These are phyloP conservation scores for Stephania japonica DNA, from an alignment of 164 flowering plant genomes.

Conservation along the genomic window DNA sequence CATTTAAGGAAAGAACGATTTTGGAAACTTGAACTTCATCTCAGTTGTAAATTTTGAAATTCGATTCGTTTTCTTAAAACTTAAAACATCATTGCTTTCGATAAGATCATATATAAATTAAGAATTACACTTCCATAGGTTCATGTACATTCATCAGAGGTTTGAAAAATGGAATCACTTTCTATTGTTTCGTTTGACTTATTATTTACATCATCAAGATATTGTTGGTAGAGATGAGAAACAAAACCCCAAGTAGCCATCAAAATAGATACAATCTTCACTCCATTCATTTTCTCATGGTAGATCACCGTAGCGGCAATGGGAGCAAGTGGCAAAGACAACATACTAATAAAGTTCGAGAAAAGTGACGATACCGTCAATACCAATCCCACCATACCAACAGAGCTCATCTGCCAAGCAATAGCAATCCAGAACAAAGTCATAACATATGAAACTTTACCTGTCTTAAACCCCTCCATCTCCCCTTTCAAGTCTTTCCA, in stretches of 20 bases:
- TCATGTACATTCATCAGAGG: background rate
- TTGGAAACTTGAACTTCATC: too few relatives aligned
- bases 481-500: constrained; percentile 30
- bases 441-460: constrained; percentile 27
- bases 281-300: constrained; percentile 32
- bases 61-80: too few relatives aligned
- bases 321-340: constrained; percentile 28
- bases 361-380: constrained; percentile 34
- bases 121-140: too few relatives aligned
- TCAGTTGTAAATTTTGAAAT: too few relatives aligned
- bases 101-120: too few relatives aligned
- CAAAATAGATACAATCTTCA: constrained; percentile 30
- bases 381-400: constrained; percentile 25
- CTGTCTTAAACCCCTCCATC: constrained; percentile 23
- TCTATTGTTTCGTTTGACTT: background rate
- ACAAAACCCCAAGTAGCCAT: constrained; percentile 35
- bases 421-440: constrained; percentile 28
- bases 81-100: too few relatives aligned
- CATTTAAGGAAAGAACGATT: too few relatives aligned
- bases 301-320: constrained; percentile 26
- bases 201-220: constrained; percentile 24
- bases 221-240: constrained; percentile 31
- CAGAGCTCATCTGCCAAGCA: constrained; percentile 27
- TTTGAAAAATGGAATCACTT: background rate
- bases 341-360: constrained; percentile 30